Conservation (phyloP, 2,329 filamentous ascomycete genomes). For the Capronia coronata region DNA sequence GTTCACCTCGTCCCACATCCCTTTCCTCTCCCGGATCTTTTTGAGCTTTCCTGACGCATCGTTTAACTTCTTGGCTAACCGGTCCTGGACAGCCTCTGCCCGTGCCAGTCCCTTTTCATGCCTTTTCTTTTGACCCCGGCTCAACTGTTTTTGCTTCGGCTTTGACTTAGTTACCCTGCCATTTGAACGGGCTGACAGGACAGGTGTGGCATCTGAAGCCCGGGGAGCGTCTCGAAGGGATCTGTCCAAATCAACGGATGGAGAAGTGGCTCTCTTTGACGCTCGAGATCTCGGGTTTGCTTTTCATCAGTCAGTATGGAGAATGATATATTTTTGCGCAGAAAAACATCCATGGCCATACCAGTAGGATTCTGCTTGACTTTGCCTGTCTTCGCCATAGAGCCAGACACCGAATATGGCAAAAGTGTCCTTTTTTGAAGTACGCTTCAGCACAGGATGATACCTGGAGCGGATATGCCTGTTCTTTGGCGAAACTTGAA, state of each 20-base stretch:
- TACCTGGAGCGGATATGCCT: no score
- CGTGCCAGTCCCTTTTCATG: constrained; percentile 51
- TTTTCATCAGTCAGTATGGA: constrained; percentile 28
- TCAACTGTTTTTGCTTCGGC: constrained; percentile 44
- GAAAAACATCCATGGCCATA: no score
- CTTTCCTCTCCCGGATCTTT: constrained; percentile 42
- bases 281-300: constrained; percentile 54
- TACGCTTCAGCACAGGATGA: no score
- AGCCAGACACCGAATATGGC: no score
- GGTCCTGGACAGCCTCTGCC: constrained; percentile 50
- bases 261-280: constrained; percentile 51
- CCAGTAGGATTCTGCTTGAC: constrained; percentile 14
- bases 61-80: constrained; percentile 50
- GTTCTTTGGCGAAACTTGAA: no score
- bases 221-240: constrained; percentile 42
- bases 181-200: constrained; percentile 39
- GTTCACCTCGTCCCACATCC: constrained; percentile 42
- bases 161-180: constrained; percentile 50
- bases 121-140: constrained; percentile 48
- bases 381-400: constrained; percentile 22
- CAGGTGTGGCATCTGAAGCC: constrained; percentile 33
- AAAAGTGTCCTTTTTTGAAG: no score
- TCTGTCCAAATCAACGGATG: constrained; percentile 48
- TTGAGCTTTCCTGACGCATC: constrained; percentile 47
- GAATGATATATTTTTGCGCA: no score